These are phyloP conservation scores for Camellia granthamiana DNA, from an alignment of 148 eudicot genomes.

Conservation along the genomic window DNA sequence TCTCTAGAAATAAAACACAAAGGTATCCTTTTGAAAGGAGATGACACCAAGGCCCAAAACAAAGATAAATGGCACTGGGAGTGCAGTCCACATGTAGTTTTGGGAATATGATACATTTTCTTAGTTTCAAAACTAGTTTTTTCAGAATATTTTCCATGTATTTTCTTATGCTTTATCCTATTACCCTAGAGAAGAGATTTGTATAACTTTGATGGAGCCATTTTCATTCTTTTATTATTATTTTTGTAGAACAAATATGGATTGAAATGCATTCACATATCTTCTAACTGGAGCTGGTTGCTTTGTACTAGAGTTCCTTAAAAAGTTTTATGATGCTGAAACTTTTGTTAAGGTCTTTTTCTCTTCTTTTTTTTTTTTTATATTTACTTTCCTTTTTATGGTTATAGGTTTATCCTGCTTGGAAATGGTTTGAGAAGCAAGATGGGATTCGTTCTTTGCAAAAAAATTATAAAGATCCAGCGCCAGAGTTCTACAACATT, in stretches of 20 bases:
- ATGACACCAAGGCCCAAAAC: too few species aligned
- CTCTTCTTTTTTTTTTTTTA: too few species aligned
- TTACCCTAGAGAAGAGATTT: background rate
- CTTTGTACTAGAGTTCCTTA: background rate
- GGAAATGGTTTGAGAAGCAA: slow-evolving; percentile 99
- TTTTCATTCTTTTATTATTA: too few species aligned
- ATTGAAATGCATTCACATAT: background rate
- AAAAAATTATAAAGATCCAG: slow-evolving; percentile 84
- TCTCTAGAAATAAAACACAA: too few species aligned
- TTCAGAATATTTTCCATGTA: background rate
- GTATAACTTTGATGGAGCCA: background rate
- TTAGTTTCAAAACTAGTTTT: background rate
- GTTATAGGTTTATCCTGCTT: slow-evolving; percentile 87
- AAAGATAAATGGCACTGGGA: too few species aligned
- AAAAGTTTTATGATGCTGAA: slow-evolving; percentile 2
- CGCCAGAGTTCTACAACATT: slow-evolving; percentile 95
- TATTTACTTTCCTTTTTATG: background rate
- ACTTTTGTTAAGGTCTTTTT: background rate
- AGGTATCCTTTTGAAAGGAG: too few species aligned
- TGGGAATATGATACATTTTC: too few species aligned
- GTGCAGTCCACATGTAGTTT: too few species aligned
- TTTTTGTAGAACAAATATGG: too few species aligned
- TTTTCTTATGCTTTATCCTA: background rate
- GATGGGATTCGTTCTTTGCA: slow-evolving; percentile 93
- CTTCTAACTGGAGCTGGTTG: background rate